A percentile compares a stretch with the other conserved stretches of the same genome.
phyloP scores from a whole-genome alignment of 169 alveolate species.

The Babesia bovis region DNA sequence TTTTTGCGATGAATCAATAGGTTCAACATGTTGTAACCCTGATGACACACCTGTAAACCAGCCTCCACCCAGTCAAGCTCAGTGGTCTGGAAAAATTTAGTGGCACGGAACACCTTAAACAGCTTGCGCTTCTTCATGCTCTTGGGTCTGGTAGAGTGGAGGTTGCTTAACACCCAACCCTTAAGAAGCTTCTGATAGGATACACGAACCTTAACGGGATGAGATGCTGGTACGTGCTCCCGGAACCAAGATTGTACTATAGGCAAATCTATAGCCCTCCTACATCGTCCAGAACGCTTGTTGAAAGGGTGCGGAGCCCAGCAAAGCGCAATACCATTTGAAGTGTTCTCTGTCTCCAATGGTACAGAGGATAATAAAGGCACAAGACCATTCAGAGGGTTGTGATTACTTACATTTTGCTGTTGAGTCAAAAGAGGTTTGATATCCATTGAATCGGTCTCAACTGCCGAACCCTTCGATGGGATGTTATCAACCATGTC shows the following conservation, averaged over 20 bases:
- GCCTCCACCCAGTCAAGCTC: slow-evolving; percentile 99
- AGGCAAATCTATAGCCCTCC: slow-evolving; percentile 96
- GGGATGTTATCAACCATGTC: not conserved
- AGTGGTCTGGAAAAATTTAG: slow-evolving; percentile 98
- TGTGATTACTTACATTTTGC: no score
- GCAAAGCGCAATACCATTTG: slow-evolving; percentile 74
- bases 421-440: not conserved
- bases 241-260: slow-evolving; percentile 97
- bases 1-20: slow-evolving; percentile 98
- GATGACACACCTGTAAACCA: slow-evolving; percentile 98
- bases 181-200: slow-evolving; percentile 96
- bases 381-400: slow-evolving; percentile 28
- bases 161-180: slow-evolving; percentile 95
- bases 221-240: slow-evolving; percentile 94
- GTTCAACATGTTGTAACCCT: slow-evolving; percentile 99
- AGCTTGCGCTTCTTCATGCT: slow-evolving; percentile 91
- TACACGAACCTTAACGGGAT: slow-evolving; percentile 99
- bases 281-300: slow-evolving; percentile 93
- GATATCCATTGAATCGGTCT: not conserved
- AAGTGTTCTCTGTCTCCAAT: slow-evolving; percentile 69
- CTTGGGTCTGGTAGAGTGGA: slow-evolving; percentile 93
- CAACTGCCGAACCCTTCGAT: not conserved
- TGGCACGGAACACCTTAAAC: slow-evolving; percentile 93
- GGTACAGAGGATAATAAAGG: slow-evolving; percentile 70
- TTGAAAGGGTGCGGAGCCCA: slow-evolving; percentile 99